Base-by-base conservation (phyloP, 2,329 filamentous ascomycete genomes). In the Penicillium oxalicum region DNA sequence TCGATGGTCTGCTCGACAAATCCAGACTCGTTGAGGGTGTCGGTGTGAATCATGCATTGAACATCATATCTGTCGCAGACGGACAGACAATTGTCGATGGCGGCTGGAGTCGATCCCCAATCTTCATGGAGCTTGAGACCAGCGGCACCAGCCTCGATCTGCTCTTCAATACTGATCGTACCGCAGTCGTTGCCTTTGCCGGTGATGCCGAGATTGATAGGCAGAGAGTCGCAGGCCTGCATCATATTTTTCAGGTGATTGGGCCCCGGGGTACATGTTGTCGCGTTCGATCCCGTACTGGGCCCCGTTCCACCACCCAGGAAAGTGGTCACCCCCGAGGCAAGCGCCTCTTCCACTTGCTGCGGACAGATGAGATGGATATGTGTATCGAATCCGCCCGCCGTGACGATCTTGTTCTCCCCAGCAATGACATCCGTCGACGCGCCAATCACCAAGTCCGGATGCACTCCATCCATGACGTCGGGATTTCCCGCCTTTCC, bases 401-500 rank as follows among this genome's bases (percentile, higher is more conserved):
- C 87, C 0, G 91, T 97, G 45, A 97, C 73, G 54, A 97, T 96
- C 72, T 88, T 88, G 59, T 87, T 83, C 71, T 97, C 91, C 11
- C 83, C 91, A 13, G 91, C 89, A 64, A 97, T 83, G 24, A 96
- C 88, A 74, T 97, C 91, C 0, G 91, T 97, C 57, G 87, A 88
- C 54, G 84, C 86, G 9, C 91, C 91, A 8, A 96, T 82, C 1
- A 95, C 74, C 83, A 97, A 82, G 48, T 83, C 78, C 0, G 82
- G 76, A 50, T 85, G 77, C 5, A 97, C 88, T 4, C 88, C 88
- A 29, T 93, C 86, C 91, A 96, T 96, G 40, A 95, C 82, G 70
- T 97, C 91, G n/a, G 91, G 91, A 62, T 96, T 97, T 18, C 91
- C 91, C 12, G 91, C 89, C 71, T 97, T 96, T 51, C 91, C 91